Evolutionary conservation across 1,284 basidiomycete species (phyloP), one percentile per base, ranked within the genome.

Genomic region (Ganoderma lucidum): DNA sequence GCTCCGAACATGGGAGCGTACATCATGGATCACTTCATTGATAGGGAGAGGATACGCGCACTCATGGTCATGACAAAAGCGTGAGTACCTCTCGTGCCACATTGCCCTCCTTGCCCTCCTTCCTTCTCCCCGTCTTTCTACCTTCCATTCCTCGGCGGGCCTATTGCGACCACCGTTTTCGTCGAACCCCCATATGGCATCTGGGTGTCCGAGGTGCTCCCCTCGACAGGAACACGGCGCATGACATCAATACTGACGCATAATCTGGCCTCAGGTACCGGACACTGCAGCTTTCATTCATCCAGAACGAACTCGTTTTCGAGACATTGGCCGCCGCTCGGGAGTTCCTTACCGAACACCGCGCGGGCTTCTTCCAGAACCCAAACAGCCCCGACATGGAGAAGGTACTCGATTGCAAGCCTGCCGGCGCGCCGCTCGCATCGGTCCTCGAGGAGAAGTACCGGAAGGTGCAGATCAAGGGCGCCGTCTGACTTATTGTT

Each of bases 1-100:
- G 95, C 96, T 58, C 97, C 97, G 55, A 97, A 97, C 80, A 99
- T 99, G 98, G 96, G 96, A 63, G 96, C 91, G 67, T 99, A 99
- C 81, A 96, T 99, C 78, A 98, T 99, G 95, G 97, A 99, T 81
- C 96, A 99, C 81, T 98, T 99, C 80, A 93, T 98, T 75, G 91
- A 93, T 78, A 89, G 98, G 73, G 98, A 99, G 83, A 85, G 98
- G 67, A 88, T 94, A 67, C 90, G 91, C 70, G 96, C 96, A 1
- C 82, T 99, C 68, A 88, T 96, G 75, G 90, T 94, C 75, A 96
- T 99, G 84, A 90, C 95, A 48, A 97, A 94, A 87, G 93, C 94
- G 96, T 97, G 75, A 78, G 96, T 85, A 45, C 39, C 62, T 64
- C 3, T 19, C 61, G 10, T 15, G 64, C 55, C 53, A 58, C 62